phyloP scores from a whole-genome alignment of 177 flowering plant genomes.

The Vitis hybrid region DNA sequence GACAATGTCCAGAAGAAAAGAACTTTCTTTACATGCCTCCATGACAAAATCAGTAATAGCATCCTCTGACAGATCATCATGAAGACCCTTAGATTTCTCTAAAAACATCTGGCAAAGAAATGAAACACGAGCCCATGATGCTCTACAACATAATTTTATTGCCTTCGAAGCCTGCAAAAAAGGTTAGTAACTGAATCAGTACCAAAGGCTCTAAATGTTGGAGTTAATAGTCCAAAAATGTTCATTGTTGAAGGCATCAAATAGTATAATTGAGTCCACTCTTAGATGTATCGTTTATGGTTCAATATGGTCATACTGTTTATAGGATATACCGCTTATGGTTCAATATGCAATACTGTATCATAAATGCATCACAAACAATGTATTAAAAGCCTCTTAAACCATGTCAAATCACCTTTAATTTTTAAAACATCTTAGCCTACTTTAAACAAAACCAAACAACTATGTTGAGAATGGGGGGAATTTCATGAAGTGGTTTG shows the following conservation, averaged over 20 bases:
- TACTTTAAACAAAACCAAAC: too few species aligned
- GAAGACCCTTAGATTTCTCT: constrained; percentile 24
- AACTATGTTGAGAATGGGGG: too few species aligned
- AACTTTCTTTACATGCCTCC: constrained; percentile 60
- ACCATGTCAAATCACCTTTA: too few species aligned
- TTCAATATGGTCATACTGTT: too few species aligned
- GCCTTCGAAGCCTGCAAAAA: constrained; percentile 66
- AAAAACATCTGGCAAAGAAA: constrained; percentile 43
- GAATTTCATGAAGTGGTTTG: too few species aligned
- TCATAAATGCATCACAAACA: too few species aligned
- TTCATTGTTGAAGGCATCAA: neutral
- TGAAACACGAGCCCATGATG: constrained; percentile 62
- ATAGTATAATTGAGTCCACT: too few species aligned
- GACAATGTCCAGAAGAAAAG: constrained; percentile 61
- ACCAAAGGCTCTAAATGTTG: neutral
- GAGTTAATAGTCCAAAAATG: neutral
- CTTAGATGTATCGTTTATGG: too few species aligned
- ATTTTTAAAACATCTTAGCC: too few species aligned
- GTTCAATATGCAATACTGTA: too few species aligned
- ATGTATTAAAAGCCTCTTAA: too few species aligned
- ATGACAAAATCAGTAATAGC: constrained; percentile 39
- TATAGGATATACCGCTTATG: too few species aligned
- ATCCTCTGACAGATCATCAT: constrained; percentile 46
- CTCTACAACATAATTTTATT: constrained; percentile 53
- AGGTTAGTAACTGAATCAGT: neutral